phyloP scores from a whole-genome alignment of 2,329 filamentous ascomycete genomes.

The Pseudogymnoascus sp. region DNA sequence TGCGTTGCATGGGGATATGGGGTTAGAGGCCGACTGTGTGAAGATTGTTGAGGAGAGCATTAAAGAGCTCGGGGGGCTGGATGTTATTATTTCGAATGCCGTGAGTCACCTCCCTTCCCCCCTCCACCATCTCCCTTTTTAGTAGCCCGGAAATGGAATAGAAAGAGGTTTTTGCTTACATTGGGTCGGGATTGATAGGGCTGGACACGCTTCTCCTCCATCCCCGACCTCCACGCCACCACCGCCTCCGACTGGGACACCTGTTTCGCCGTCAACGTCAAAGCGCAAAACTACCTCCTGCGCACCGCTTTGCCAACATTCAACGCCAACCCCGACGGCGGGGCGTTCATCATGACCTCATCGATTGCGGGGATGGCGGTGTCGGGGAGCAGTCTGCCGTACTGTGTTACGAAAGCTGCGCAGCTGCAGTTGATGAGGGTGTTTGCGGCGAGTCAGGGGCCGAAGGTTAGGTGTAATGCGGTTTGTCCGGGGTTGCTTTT shows the following conservation, averaged over 20 bases:
- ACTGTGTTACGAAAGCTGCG: constrained; percentile 36
- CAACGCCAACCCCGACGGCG: constrained; percentile 53
- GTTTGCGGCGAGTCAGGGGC: constrained; percentile 53
- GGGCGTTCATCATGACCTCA: constrained; percentile 55
- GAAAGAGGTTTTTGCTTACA: neutral
- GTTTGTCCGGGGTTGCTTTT: constrained; percentile 56
- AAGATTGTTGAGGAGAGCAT: constrained; percentile 47
- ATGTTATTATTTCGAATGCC: constrained; percentile 59
- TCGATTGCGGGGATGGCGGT: constrained; percentile 45
- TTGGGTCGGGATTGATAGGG: too few species aligned
- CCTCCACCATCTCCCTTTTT: neutral
- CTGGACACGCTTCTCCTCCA: constrained; percentile 26
- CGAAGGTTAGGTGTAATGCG: constrained; percentile 56
- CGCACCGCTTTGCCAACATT: constrained; percentile 52
- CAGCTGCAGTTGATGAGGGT: constrained; percentile 59
- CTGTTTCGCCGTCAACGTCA: constrained; percentile 57
- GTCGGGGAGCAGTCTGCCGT: constrained; percentile 18
- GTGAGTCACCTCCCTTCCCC: constrained; percentile 31
- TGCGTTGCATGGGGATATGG: constrained; percentile 52
- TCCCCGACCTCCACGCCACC: constrained; percentile 20
- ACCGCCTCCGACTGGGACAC: constrained; percentile 22
- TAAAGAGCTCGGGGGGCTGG: constrained; percentile 51
- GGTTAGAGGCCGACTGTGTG: constrained; percentile 45
- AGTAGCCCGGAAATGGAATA: neutral
- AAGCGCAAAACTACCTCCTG: constrained; percentile 45